Percentiles rank a stretch among this genome's conserved stretches.
Evolutionary conservation across 1,139 yeast genomes (phyloP).

Genomic region (Sugiyamaella grinbergsii): DNA sequence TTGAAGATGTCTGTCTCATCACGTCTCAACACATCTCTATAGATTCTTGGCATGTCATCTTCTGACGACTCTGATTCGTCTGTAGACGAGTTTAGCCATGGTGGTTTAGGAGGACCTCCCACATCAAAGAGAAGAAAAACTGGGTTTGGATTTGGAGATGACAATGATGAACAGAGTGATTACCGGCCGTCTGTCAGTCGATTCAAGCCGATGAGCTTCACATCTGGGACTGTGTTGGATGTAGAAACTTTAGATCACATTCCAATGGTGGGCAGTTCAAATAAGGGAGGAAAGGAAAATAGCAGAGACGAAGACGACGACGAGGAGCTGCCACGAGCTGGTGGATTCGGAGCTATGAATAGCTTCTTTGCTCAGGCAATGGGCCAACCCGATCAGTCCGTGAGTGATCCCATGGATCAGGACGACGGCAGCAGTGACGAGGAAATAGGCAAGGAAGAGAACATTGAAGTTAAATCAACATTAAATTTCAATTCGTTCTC

Average conservation of each 20-base stretch:
- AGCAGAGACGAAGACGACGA: slow-evolving; percentile 9
- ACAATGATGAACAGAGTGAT: neutral
- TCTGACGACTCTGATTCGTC: slow-evolving; percentile 12
- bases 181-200: neutral
- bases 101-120: slow-evolving; percentile 1
- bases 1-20: no score
- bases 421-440: slow-evolving; percentile 5
- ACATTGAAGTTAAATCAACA: neutral
- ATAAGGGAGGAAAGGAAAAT: neutral
- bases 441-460: slow-evolving; percentile 4
- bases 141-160: slow-evolving; percentile 4
- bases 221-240: slow-evolving; percentile 10
- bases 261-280: slow-evolving; percentile 1
- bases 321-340: neutral
- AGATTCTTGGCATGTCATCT: slow-evolving; percentile 6
- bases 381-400: no score
- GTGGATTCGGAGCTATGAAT: slow-evolving; percentile 13
- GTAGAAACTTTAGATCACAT: slow-evolving; percentile 9
- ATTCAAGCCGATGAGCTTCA: slow-evolving; percentile 17
- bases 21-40: neutral
- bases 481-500: neutral
- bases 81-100: slow-evolving; percentile 2
- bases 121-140: neutral
- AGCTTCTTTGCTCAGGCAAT: slow-evolving; percentile 12
- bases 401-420: neutral